These are phyloP conservation scores for Triglochin maritima DNA, from an alignment of 106 monocot genomes.

Conservation along the genomic window DNA sequence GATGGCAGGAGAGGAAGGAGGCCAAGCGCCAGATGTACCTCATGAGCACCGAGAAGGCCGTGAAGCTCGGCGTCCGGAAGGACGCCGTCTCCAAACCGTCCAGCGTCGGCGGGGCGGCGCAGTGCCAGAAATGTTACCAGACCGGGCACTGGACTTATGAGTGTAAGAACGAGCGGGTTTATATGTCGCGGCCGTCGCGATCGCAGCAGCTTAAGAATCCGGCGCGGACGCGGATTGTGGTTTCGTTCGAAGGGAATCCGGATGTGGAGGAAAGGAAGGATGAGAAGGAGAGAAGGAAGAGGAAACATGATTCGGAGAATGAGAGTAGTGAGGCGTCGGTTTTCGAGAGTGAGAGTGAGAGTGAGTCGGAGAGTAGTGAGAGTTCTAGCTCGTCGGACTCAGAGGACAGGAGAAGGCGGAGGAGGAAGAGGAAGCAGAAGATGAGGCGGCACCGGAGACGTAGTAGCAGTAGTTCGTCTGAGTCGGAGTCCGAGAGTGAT, in stretches of 20 bases:
- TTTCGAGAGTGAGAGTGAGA: constrained; percentile 53
- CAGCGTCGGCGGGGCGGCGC: constrained; percentile 21
- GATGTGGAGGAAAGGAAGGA: constrained; percentile 16
- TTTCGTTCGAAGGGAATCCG: constrained; percentile 64
- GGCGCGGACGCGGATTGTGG: constrained; percentile 36
- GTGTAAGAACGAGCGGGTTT: constrained; percentile 96
- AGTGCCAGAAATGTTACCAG: constrained; percentile 95
- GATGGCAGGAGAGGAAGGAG: constrained; percentile 98
- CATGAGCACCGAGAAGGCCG: constrained; percentile 99
- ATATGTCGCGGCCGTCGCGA: constrained; percentile 78
- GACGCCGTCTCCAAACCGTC: constrained; percentile 35
- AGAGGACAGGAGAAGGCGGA: constrained; percentile 33
- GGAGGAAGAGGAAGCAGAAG: constrained; percentile 54
- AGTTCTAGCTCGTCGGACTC: constrained; percentile 69
- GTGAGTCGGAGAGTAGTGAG: constrained; percentile 49
- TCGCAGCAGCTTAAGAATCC: constrained; percentile 86
- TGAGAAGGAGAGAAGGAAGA: constrained; percentile 14
- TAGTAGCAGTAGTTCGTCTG: constrained; percentile 43
- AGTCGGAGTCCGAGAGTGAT: constrained; percentile 59
- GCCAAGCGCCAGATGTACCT: constrained; percentile 98
- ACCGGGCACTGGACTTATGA: constrained; percentile 94
- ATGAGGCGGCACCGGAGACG: constrained; percentile 26
- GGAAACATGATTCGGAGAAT: constrained; percentile 65
- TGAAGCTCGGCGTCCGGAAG: constrained; percentile 78
- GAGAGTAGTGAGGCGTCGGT: constrained; percentile 58